Conservation (phyloP, 768 basidiomycete genomes). For the Tylopilus vinaceipallidus region DNA sequence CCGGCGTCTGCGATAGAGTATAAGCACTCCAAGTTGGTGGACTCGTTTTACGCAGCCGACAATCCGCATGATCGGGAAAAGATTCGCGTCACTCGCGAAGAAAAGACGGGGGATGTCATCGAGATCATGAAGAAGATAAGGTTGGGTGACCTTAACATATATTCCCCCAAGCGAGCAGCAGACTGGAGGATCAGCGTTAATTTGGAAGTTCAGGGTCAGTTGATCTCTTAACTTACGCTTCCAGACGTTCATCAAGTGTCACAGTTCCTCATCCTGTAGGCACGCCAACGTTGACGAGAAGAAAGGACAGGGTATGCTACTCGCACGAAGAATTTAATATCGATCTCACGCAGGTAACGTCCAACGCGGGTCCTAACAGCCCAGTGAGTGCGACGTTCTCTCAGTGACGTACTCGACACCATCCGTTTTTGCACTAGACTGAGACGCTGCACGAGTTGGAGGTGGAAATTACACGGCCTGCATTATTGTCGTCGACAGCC, state of each 20-base stretch:
- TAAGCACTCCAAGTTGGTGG: constrained; percentile 72
- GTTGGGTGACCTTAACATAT: constrained; percentile 85
- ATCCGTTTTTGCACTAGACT: constrained; percentile 35
- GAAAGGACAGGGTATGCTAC: constrained; percentile 92
- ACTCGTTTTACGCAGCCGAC: constrained; percentile 67
- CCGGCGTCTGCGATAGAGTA: constrained; percentile 64
- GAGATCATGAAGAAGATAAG: constrained; percentile 79
- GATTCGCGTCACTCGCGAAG: constrained; percentile 82
- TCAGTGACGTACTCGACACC: not conserved
- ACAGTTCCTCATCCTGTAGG: constrained; percentile 70
- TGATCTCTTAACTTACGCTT: constrained; percentile 11
- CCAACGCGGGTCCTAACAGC: constrained; percentile 44
- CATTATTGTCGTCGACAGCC: constrained; percentile 69
- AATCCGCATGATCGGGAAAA: constrained; percentile 45
- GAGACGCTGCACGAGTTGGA: constrained; percentile 85
- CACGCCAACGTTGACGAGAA: constrained; percentile 54
- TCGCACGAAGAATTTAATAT: constrained; percentile 90
- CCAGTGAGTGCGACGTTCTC: constrained; percentile 42
- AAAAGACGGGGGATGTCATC: constrained; percentile 60
- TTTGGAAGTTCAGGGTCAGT: constrained; percentile 82
- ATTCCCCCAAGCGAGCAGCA: constrained; percentile 73
- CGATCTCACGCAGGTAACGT: constrained; percentile 90
- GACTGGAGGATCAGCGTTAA: constrained; percentile 96
- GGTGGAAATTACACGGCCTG: constrained; percentile 76
- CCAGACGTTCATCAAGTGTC: not conserved